Conservation (phyloP, 1,284 basidiomycete species). For the Mycena citricolor region DNA sequence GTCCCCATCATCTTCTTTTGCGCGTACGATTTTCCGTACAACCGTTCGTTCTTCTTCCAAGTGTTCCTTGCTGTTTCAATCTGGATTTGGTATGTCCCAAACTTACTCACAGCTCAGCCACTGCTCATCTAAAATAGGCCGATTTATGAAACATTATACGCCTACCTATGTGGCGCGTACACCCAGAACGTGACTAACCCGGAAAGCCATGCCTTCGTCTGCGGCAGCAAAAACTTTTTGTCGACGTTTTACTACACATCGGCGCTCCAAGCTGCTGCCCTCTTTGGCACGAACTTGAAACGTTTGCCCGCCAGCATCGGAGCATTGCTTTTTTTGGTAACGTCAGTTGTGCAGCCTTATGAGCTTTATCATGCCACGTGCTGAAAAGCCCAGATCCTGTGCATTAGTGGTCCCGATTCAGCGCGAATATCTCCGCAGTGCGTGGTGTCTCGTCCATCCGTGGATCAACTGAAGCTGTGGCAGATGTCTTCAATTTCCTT, state of each 20-base stretch:
- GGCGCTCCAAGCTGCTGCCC: conserved; percentile 62
- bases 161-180: conserved; percentile 50
- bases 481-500: conserved; percentile 55
- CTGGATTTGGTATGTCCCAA: conserved; percentile 48
- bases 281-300: conserved; percentile 65
- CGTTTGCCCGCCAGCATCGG: conserved; percentile 54
- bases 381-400: conserved; percentile 34
- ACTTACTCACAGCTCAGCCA: too few species aligned
- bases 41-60: conserved; percentile 51
- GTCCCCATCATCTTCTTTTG: conserved; percentile 41
- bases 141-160: conserved; percentile 34
- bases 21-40: conserved; percentile 54
- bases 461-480: neutral
- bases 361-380: neutral
- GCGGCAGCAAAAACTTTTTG: conserved; percentile 52
- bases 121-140: too few species aligned
- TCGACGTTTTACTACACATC: conserved; percentile 61
- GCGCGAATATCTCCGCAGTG: conserved; percentile 44
- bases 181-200: conserved; percentile 28
- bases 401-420: conserved; percentile 45
- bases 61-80: conserved; percentile 44
- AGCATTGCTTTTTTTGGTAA: conserved; percentile 46
- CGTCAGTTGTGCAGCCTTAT: conserved; percentile 36
- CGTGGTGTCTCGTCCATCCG: conserved; percentile 23
- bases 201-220: conserved; percentile 31